Percentiles rank a stretch among this genome's conserved stretches.
These are phyloP conservation scores for Penstemon barbatus DNA, from an alignment of 257 asterid genomes.

Conservation along the genomic window DNA sequence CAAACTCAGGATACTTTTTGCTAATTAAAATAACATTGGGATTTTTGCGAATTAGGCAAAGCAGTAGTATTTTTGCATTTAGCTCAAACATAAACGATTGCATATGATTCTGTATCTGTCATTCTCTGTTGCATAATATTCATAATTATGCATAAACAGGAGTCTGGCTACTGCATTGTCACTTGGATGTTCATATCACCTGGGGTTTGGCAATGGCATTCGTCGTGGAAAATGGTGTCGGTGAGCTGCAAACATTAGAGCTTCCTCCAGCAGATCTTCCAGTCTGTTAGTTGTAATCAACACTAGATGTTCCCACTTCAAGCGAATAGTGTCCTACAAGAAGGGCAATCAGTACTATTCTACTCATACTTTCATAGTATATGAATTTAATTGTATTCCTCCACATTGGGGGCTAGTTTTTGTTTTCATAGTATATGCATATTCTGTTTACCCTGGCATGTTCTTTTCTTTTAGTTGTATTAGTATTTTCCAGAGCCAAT, in stretches of 20 bases:
- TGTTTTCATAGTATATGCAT: background rate
- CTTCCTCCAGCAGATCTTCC: constrained; percentile 76
- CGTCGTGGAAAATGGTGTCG: constrained; percentile 73
- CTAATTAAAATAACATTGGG: too few species aligned
- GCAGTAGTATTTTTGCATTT: too few species aligned
- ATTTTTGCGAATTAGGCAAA: too few species aligned
- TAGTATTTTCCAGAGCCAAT: background rate
- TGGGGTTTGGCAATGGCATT: constrained; percentile 92
- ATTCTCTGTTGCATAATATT: background rate
- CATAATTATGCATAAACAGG: constrained; percentile 42
- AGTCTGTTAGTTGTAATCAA: constrained; percentile 35
- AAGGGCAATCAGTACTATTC: constrained; percentile 25
- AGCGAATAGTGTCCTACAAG: constrained; percentile 9
- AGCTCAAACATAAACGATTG: background rate
- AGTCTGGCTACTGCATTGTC: constrained; percentile 87
- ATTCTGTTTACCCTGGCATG: background rate
- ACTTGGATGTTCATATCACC: constrained; percentile 76
- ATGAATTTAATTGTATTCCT: constrained; percentile 12
- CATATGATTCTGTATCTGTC: background rate
- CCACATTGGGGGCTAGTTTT: constrained; percentile 30
- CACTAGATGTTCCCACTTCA: background rate
- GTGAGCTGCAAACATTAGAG: constrained; percentile 52
- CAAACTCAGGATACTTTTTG: too few species aligned
- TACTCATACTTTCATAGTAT: background rate
- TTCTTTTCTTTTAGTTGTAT: background rate